These are phyloP conservation scores for Hawksworthiomyces lignivorus DNA, from an alignment of 2,329 filamentous ascomycete genomes.

Conservation along the genomic window DNA sequence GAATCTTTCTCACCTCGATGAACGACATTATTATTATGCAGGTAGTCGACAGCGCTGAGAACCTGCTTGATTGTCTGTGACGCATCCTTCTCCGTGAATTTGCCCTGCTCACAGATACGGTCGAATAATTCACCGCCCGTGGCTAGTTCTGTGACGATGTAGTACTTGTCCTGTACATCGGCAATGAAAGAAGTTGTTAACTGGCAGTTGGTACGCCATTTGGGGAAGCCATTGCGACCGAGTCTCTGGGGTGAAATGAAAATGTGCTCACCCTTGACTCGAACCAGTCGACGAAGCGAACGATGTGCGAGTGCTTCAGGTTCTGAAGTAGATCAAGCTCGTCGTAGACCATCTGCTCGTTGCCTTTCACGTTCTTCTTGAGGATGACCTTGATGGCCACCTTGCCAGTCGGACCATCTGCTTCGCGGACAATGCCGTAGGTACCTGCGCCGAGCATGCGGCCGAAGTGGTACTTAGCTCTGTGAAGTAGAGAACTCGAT, in stretches of 20 bases:
- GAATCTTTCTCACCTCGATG: slow-evolving; percentile 72
- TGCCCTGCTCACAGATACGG: slow-evolving; percentile 94
- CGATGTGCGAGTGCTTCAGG: slow-evolving; percentile 89
- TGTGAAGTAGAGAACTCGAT: slow-evolving; percentile 33
- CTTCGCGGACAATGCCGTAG: slow-evolving; percentile 96
- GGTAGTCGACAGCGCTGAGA: slow-evolving; percentile 84
- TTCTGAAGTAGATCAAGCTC: slow-evolving; percentile 89
- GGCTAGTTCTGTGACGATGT: slow-evolving; percentile 94
- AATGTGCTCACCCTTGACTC: slow-evolving; percentile 91
- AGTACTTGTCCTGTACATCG: slow-evolving; percentile 94
- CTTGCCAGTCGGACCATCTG: slow-evolving; percentile 73
- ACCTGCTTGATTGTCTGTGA: slow-evolving; percentile 94
- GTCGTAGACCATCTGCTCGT: slow-evolving; percentile 98
- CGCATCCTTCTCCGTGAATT: slow-evolving; percentile 97
- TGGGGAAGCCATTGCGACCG: too few relatives aligned
- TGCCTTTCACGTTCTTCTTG: slow-evolving; percentile 98
- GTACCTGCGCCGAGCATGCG: slow-evolving; percentile 92
- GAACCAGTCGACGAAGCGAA: slow-evolving; percentile 97
- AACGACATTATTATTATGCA: slow-evolving; percentile 91
- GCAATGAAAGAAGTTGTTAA: too few relatives aligned
- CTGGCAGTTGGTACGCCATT: too few relatives aligned
- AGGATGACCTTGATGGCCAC: slow-evolving; percentile 98
- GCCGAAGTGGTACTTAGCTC: slow-evolving; percentile 84
- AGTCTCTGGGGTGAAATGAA: too few relatives aligned
- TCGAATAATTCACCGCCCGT: slow-evolving; percentile 96